These are phyloP conservation scores for Neurospora sp. DNA, from an alignment of 495 filamentous ascomycete species.

Conservation along the genomic window DNA sequence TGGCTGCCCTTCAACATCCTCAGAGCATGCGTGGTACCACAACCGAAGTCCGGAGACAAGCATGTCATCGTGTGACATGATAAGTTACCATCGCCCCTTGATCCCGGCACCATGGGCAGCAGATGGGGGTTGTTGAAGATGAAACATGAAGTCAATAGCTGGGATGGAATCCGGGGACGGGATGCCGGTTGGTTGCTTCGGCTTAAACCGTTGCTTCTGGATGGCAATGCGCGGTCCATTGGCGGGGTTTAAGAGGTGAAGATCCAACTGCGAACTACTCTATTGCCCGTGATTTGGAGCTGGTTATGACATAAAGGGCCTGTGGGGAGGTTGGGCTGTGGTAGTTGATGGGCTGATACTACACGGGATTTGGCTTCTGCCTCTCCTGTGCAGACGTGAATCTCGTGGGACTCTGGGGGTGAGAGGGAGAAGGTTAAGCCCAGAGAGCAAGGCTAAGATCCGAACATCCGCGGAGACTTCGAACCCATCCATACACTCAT, in stretches of 20 bases:
- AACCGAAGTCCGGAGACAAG: background rate
- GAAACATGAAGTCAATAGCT: background rate
- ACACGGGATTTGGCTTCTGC: background rate
- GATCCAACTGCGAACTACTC: background rate
- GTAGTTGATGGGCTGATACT: background rate
- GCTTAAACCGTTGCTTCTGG: background rate
- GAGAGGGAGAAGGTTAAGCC: background rate
- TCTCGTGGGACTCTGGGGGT: background rate
- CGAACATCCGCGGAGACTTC: background rate
- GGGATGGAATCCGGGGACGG: background rate
- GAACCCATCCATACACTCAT: rapidly evolving
- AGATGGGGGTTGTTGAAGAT: background rate
- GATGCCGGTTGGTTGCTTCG: background rate
- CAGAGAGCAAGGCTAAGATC: background rate
- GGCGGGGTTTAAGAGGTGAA: background rate
- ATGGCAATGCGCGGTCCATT: background rate
- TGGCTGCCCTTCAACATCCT: background rate
- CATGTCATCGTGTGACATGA: background rate
- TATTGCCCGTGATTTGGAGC: background rate
- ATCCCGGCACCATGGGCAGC: background rate
- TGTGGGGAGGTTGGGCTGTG: background rate
- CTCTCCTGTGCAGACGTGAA: background rate
- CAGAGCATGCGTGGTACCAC: background rate
- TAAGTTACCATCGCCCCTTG: background rate
- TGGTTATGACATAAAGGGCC: background rate